Conservation (phyloP, 2,329 filamentous ascomycete genomes). For the Pseudopyricularia cyperi region DNA sequence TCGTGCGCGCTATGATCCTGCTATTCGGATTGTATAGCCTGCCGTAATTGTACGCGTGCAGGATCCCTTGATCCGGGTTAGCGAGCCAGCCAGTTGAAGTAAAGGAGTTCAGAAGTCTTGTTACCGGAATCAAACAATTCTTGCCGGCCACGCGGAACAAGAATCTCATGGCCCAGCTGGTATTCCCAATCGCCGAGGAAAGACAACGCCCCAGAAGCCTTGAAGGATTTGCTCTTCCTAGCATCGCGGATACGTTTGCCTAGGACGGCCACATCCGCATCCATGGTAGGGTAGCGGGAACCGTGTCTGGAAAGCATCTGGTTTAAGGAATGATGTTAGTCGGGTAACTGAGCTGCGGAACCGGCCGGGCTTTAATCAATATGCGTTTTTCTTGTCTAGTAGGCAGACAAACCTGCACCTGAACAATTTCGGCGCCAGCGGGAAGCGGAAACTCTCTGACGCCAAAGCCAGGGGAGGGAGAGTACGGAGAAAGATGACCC, state of each 20-base stretch:
- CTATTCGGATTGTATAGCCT: slow-evolving; percentile 57
- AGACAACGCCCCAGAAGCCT: slow-evolving; percentile 42
- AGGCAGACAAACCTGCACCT: slow-evolving; percentile 36
- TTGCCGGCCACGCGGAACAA: slow-evolving; percentile 59
- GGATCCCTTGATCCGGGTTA: slow-evolving; percentile 30
- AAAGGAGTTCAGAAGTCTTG: not conserved
- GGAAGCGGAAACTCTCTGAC: slow-evolving; percentile 60
- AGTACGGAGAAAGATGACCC: slow-evolving; percentile 58
- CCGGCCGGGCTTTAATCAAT: too few relatives aligned
- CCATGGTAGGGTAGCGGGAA: slow-evolving; percentile 55
- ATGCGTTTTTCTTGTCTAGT: too few relatives aligned
- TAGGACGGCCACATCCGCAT: slow-evolving; percentile 39
- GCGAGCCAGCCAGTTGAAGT: too few relatives aligned
- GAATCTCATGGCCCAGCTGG: slow-evolving; percentile 54
- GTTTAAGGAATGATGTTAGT: not conserved
- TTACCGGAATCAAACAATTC: slow-evolving; percentile 55
- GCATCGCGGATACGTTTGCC: slow-evolving; percentile 45
- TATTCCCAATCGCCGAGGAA: slow-evolving; percentile 62
- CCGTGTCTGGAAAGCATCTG: slow-evolving; percentile 65
- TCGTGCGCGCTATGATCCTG: slow-evolving; percentile 63
- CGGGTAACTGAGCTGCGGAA: not conserved
- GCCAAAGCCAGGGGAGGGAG: slow-evolving; percentile 60
- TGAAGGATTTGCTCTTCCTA: slow-evolving; percentile 28
- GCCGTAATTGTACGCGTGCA: slow-evolving; percentile 63
- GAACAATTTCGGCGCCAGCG: slow-evolving; percentile 51